A percentile compares a stretch with the other conserved stretches of the same genome.
Evolutionary conservation across 495 filamentous ascomycete genomes (phyloP).

Genomic region (Parmelia sp.): DNA sequence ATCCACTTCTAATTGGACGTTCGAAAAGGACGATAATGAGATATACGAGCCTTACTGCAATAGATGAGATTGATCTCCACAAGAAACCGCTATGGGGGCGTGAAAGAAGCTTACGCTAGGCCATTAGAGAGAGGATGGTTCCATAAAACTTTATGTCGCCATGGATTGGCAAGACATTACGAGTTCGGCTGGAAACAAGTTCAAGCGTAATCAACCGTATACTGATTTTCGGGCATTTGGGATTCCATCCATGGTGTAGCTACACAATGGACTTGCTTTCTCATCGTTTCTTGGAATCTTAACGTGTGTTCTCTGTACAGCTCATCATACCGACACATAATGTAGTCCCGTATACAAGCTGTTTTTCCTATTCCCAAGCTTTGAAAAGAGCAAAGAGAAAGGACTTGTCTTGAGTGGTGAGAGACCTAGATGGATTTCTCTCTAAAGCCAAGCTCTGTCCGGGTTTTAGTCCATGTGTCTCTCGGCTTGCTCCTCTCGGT

Average conservation of each 20-base stretch:
- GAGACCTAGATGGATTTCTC: neutral
- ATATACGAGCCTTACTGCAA: no score
- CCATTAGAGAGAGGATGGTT: no score
- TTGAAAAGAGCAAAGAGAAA: neutral
- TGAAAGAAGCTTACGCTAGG: no score
- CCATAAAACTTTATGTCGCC: neutral
- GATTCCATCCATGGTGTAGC: neutral
- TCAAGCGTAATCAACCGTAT: no score
- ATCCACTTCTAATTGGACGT: no score
- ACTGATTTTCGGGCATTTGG: neutral
- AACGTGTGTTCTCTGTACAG: neutral
- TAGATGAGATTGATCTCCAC: no score
- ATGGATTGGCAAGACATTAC: neutral
- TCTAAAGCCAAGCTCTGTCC: neutral
- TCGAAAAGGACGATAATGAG: no score
- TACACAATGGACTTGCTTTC: neutral
- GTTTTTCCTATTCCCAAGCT: slow-evolving; percentile 3
- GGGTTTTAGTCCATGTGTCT: neutral
- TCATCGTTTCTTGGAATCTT: neutral
- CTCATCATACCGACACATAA: neutral
- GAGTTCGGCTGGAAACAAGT: neutral
- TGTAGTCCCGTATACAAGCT: slow-evolving; percentile 4
- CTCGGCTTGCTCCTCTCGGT: neutral
- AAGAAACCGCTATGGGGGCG: no score
- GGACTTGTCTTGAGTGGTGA: neutral